These are phyloP conservation scores for Talaromyces islandicus DNA, from an alignment of 2,329 filamentous ascomycete species.

Conservation along the genomic window DNA sequence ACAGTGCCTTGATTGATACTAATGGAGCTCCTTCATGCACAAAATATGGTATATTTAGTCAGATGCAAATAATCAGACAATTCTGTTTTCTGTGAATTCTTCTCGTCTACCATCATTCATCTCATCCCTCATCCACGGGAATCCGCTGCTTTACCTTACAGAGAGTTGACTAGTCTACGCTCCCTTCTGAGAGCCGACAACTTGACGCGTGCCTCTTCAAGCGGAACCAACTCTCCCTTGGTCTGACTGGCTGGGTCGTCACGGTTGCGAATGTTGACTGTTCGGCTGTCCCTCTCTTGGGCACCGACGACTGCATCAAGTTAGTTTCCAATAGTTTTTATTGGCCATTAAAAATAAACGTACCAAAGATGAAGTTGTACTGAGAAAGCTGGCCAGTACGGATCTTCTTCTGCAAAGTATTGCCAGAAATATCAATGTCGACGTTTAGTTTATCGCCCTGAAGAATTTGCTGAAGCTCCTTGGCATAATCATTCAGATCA, in stretches of 20 bases:
- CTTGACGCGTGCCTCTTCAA: constrained; percentile 54
- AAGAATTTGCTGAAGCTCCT: constrained; percentile 42
- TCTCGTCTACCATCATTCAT: background rate
- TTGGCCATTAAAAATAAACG: constrained; percentile 13
- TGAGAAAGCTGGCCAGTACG: constrained; percentile 42
- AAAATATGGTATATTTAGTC: background rate
- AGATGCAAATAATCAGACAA: background rate
- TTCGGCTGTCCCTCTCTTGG: constrained; percentile 52
- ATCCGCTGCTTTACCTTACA: constrained; percentile 17
- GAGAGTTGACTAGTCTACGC: constrained; percentile 36
- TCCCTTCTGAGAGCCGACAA: constrained; percentile 43
- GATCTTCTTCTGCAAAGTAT: constrained; percentile 49
- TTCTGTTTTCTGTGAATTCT: background rate
- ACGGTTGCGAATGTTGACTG: constrained; percentile 60
- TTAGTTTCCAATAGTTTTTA: constrained; percentile 10
- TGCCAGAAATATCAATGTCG: constrained; percentile 44
- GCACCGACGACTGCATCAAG: constrained; percentile 51
- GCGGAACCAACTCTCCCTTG: constrained; percentile 55
- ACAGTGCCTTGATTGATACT: background rate
- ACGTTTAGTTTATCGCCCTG: constrained; percentile 41
- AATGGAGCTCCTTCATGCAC: background rate
- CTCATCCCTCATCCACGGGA: background rate
- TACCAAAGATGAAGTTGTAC: constrained; percentile 49
- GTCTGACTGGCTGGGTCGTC: constrained; percentile 58
- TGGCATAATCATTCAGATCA: constrained; percentile 42